phyloP scores from a whole-genome alignment of 805 yeast genomes.

The Ogataea nonfermentans region DNA sequence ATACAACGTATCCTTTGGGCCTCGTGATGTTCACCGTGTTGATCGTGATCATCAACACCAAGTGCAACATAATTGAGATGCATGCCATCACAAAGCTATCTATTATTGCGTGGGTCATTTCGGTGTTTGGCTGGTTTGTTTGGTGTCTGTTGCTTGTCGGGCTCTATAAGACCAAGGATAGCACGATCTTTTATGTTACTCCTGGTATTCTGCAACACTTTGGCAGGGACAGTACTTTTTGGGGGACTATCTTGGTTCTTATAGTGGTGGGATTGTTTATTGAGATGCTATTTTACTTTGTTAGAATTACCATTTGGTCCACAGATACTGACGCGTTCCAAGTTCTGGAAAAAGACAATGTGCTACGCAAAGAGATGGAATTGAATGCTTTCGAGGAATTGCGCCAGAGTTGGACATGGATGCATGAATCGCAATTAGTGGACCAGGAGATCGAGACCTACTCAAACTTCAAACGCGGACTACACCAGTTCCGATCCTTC shows the following conservation, averaged over 20 bases:
- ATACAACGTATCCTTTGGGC: slow-evolving; percentile 80
- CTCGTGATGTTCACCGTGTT: slow-evolving; percentile 70
- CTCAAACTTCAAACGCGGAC: slow-evolving; percentile 15
- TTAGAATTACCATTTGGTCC: slow-evolving; percentile 56
- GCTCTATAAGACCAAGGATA: slow-evolving; percentile 52
- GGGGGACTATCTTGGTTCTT: slow-evolving; percentile 71
- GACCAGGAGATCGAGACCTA: slow-evolving; percentile 26
- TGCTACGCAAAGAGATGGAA: slow-evolving; percentile 69
- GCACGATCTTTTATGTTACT: slow-evolving; percentile 66
- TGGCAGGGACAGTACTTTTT: slow-evolving; percentile 81
- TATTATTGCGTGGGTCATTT: slow-evolving; percentile 60
- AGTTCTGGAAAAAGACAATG: slow-evolving; percentile 66
- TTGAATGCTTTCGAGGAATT: slow-evolving; percentile 68
- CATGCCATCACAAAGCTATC: slow-evolving; percentile 68
- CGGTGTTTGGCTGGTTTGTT: slow-evolving; percentile 79
- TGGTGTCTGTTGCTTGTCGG: slow-evolving; percentile 81
- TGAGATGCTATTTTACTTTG: slow-evolving; percentile 62
- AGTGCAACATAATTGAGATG: slow-evolving; percentile 80
- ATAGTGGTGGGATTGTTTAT: slow-evolving; percentile 57
- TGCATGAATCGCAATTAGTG: slow-evolving; percentile 33
- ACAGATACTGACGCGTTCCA: slow-evolving; percentile 80
- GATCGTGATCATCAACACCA: slow-evolving; percentile 69
- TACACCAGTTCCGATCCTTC: slow-evolving; percentile 30
- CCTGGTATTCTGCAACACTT: slow-evolving; percentile 67
- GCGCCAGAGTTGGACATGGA: slow-evolving; percentile 75